Evolutionary conservation across 164 flowering plant species (phyloP).

Genomic region (Saururus chinensis): DNA sequence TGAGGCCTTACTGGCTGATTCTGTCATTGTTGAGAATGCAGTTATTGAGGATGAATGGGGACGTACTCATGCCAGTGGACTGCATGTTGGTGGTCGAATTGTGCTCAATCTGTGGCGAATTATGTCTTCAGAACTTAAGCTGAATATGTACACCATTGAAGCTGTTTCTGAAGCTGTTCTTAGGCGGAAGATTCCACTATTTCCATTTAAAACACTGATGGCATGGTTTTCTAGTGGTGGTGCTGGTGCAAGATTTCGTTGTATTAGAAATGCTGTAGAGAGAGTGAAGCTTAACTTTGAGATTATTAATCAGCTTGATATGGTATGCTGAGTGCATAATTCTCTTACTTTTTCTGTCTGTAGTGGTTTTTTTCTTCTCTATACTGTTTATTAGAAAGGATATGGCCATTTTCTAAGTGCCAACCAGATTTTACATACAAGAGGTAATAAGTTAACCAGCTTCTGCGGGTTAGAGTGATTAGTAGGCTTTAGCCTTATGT

Average conservation of each 20-base stretch:
- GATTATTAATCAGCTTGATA: slow-evolving; percentile 79
- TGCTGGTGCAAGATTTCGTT: slow-evolving; percentile 60
- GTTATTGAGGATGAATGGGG: slow-evolving; percentile 98
- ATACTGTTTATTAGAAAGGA: background rate
- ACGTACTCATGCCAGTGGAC: slow-evolving; percentile 94
- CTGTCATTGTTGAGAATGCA: slow-evolving; percentile 30
- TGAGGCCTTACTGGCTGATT: slow-evolving; percentile 31
- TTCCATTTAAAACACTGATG: slow-evolving; percentile 46
- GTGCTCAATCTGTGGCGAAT: slow-evolving; percentile 90
- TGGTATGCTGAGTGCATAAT: too few species aligned
- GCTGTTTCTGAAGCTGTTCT: slow-evolving; percentile 85
- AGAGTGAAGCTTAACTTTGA: slow-evolving; percentile 82
- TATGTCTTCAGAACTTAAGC: slow-evolving; percentile 80
- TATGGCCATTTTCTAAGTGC: too few species aligned
- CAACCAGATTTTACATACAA: too few species aligned
- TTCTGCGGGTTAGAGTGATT: too few species aligned
- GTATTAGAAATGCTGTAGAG: slow-evolving; percentile 50
- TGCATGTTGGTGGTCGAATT: slow-evolving; percentile 89
- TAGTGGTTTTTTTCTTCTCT: too few species aligned
- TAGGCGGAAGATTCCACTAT: slow-evolving; percentile 62
- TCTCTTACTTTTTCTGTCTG: background rate
- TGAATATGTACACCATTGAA: slow-evolving; percentile 72
- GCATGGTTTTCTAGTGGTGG: slow-evolving; percentile 87
- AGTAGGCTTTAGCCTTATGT: too few species aligned
- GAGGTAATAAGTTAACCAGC: too few species aligned